Evolutionary conservation across 176 grass and related monocot genomes (phyloP), one percentile per base, ranked within the genome.

Genomic region (Cenchrus americanus): DNA sequence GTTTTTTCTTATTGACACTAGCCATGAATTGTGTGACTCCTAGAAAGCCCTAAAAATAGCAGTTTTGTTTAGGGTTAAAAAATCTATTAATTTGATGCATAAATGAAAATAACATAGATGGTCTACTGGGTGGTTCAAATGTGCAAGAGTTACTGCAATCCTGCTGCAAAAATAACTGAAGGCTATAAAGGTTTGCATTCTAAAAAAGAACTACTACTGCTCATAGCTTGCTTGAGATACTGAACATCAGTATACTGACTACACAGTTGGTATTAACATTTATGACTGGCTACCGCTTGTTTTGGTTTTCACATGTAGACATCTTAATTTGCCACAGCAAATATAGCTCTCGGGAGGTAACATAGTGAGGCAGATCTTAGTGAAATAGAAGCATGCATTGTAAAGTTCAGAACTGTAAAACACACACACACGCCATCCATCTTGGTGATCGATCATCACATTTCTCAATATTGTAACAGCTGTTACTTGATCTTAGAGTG

Each of bases 311-410:
- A 37, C 4, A 37, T 37, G 34, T 37, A 37, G 3, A 37, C 34
- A 37, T 37, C 34, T 37, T 37, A 37, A 37, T 43, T 60, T 60
- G 2, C 74, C 12, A 61, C 74, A 26, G 7, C 40, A 62, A 41
- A 57, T 11, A 75, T 75, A 75, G 72, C 17, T 30, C 69, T 57
- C 53, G 19, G 11, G 51, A 75, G 51, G 72, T 75, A 40, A 52
- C 49, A 19, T 44, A 44, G 8, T 55, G 19, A 9, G 32, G 21
- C 21, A 44, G 43, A 8, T 77, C 74, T 34, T 77, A 9, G 54
- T 46, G 37, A 18, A 77, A 77, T 46, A 58, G 75, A 24, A 78
- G 24, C 60, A 79, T 65, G 60, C 23, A 50, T 7, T 7, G 44
- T 50, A 42, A 64, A 64, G 22, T 64, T 48, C 23, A 32, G 15